Conservation (phyloP, 805 yeast species). For the Debaryomyces prosopidis region DNA sequence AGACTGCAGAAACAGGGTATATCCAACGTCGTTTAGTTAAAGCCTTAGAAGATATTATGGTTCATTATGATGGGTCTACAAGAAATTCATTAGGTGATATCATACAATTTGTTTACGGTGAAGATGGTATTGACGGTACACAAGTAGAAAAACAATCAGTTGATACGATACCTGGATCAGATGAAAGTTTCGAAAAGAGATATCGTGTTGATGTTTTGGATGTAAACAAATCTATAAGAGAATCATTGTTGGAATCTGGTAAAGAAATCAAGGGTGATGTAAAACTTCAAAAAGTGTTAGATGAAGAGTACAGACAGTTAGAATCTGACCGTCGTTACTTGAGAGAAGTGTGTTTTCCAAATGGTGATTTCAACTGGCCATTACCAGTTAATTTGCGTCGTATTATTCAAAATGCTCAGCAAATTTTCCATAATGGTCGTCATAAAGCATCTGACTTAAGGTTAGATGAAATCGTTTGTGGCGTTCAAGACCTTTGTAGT, state of each 20-base stretch:
- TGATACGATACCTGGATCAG: conserved; percentile 94
- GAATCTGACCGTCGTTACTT: conserved; percentile 73
- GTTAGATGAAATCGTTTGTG: conserved; percentile 72
- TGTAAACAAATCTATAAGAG: conserved; percentile 57
- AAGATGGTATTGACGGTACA: conserved; percentile 98
- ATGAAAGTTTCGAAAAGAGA: conserved; percentile 74
- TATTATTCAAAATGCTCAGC: conserved; percentile 95
- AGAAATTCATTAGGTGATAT: conserved; percentile 97
- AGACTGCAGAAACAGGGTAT: conserved; percentile 98
- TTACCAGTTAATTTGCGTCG: conserved; percentile 96
- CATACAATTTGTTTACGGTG: conserved; percentile 96
- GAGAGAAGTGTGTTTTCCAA: conserved; percentile 78
- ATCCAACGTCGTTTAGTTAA: conserved; percentile 97
- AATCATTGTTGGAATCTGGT: conserved; percentile 82
- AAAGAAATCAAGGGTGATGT: conserved; percentile 89
- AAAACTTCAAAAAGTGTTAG: conserved; percentile 75
- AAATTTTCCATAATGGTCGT: conserved; percentile 91
- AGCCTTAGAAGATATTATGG: conserved; percentile 96
- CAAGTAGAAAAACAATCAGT: conserved; percentile 95
- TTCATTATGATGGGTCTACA: conserved; percentile 96
- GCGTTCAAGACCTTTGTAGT: conserved; percentile 67
- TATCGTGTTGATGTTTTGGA: conserved; percentile 87
- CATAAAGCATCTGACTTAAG: conserved; percentile 88
- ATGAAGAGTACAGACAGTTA: conserved; percentile 81
- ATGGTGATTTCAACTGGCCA: conserved; percentile 97